Percentiles rank a stretch among this genome's conserved stretches.
Evolutionary conservation across 1,284 basidiomycete species (phyloP).

Genomic region (Cutaneotrichosporon cutaneum): DNA sequence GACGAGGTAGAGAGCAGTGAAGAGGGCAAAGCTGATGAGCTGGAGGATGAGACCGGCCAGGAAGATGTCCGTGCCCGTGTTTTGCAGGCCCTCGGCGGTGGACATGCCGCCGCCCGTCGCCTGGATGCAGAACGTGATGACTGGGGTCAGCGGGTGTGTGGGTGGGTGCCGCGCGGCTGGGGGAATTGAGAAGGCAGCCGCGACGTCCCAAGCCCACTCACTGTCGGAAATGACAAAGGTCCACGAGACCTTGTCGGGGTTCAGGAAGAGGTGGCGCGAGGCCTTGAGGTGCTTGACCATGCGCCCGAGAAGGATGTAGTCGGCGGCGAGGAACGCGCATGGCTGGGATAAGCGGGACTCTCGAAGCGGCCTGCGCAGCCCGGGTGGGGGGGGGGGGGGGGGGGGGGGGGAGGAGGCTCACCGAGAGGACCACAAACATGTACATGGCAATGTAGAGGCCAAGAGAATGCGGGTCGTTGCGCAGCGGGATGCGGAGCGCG

Average conservation of each 20-base stretch:
- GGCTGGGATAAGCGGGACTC: conserved; percentile 53
- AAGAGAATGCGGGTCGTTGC: conserved; percentile 14
- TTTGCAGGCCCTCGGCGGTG: conserved; percentile 34
- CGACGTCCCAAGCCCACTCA: too few relatives aligned
- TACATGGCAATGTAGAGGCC: conserved; percentile 24
- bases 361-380: too few relatives aligned
- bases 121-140: conserved; percentile 66
- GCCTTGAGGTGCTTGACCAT: conserved; percentile 60
- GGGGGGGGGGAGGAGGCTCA: too few relatives aligned
- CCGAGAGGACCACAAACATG: conserved; percentile 22
- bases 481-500: conserved; percentile 20
- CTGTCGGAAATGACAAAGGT: conserved; percentile 58
- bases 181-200: too few relatives aligned
- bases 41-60: conserved; percentile 64
- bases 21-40: conserved; percentile 63
- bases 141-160: conserved; percentile 17
- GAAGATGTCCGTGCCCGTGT: conserved; percentile 57
- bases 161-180: neutral
- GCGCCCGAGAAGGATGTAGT: conserved; percentile 67
- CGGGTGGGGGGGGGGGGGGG: too few relatives aligned
- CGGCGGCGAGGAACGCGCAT: conserved; percentile 72
- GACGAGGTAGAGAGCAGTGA: conserved; percentile 59
- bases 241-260: conserved; percentile 32
- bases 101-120: conserved; percentile 52
- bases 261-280: conserved; percentile 51